Conservation (phyloP, 495 filamentous ascomycete species). For the Cryomyces minteri region DNA sequence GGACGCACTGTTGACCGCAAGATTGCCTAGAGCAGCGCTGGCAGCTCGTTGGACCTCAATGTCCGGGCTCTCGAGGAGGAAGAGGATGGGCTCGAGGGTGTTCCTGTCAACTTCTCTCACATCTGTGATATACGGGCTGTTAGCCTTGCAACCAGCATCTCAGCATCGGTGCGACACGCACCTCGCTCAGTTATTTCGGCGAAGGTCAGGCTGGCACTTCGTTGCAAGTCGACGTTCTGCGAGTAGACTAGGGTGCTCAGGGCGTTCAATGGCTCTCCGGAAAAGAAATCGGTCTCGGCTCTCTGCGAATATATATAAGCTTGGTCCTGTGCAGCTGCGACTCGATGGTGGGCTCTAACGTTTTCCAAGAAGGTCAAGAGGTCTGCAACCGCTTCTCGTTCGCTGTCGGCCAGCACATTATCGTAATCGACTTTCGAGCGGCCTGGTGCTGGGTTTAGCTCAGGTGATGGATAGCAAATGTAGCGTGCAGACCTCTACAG, state of each 20-base stretch:
- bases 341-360: constrained; percentile 30
- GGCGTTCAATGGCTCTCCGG: constrained; percentile 86
- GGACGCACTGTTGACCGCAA: constrained; percentile 82
- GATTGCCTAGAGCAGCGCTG: constrained; percentile 87
- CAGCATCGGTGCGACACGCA: constrained; percentile 21
- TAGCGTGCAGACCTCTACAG: too few relatives aligned
- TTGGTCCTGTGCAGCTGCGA: background rate
- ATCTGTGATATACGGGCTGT: constrained; percentile 33
- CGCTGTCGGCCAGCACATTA: constrained; percentile 85
- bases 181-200: constrained; percentile 98
- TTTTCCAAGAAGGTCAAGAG: constrained; percentile 91
- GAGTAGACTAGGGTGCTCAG: constrained; percentile 93
- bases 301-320: constrained; percentile 34
- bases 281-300: constrained; percentile 93
- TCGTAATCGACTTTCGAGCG: constrained; percentile 94
- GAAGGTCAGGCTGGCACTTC: constrained; percentile 95
- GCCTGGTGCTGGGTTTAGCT: constrained; percentile 25
- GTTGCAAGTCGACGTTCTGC: constrained; percentile 94
- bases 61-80: constrained; percentile 82
- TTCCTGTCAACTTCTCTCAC: constrained; percentile 89
- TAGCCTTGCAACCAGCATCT: background rate
- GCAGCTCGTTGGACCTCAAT: constrained; percentile 95
- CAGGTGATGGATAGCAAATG: background rate
- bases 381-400: constrained; percentile 93
- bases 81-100: constrained; percentile 89